Evolutionary conservation across 148 eudicot species (phyloP).

Genomic region (Camellia sinensis): DNA sequence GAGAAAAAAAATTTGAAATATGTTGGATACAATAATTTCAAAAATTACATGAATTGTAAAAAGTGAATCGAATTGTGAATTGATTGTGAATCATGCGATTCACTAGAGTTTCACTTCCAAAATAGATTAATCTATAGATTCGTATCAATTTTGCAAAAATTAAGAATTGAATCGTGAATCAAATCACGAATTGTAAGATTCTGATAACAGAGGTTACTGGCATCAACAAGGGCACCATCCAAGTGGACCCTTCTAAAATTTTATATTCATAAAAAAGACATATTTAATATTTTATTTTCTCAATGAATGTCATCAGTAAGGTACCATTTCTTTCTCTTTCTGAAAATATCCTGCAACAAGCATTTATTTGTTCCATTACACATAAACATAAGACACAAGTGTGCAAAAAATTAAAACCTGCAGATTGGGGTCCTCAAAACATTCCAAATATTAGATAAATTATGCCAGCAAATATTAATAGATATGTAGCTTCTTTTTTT

Average conservation of each 20-base stretch:
- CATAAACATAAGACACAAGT: not conserved
- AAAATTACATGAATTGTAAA: too few species aligned
- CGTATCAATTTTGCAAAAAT: too few species aligned
- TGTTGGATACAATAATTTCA: too few species aligned
- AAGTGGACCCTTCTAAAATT: not conserved
- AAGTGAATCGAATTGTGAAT: too few species aligned
- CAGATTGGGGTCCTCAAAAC: not conserved
- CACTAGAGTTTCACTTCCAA: too few species aligned
- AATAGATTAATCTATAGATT: too few species aligned
- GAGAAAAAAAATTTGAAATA: too few species aligned
- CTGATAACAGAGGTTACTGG: too few species aligned
- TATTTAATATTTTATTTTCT: not conserved
- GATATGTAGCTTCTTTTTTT: not conserved
- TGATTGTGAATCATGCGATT: too few species aligned
- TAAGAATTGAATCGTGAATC: too few species aligned
- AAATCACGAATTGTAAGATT: too few species aligned
- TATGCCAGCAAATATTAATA: not conserved
- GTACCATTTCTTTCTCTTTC: not conserved
- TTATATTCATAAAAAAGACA: not conserved
- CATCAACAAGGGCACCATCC: not conserved
- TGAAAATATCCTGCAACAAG: not conserved
- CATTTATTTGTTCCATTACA: not conserved
- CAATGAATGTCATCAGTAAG: not conserved
- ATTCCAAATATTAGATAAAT: slow-evolving; percentile 1
- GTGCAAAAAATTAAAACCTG: not conserved